Conservation (phyloP, 148 eudicot species). For the Rhododendron williamsianum region DNA sequence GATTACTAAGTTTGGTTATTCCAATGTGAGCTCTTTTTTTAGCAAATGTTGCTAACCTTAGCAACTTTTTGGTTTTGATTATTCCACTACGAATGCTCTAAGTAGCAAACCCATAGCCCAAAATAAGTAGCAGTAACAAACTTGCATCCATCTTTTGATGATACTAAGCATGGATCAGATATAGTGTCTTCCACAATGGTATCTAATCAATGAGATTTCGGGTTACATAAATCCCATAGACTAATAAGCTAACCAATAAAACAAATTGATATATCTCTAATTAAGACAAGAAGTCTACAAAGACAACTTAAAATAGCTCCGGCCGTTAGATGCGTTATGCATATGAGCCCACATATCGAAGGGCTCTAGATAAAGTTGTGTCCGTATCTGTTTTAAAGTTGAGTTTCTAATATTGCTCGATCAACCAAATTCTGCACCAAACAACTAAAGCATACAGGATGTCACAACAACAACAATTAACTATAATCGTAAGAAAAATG, state of each 20-base stretch:
- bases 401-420: too few relatives aligned
- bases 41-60: too few relatives aligned
- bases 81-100: not conserved
- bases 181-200: not conserved
- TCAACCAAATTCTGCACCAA: not conserved
- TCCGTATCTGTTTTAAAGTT: not conserved
- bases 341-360: not conserved
- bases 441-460: not conserved
- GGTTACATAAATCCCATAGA: not conserved
- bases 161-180: not conserved
- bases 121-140: not conserved
- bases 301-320: not conserved
- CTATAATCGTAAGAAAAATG: not conserved
- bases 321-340: not conserved
- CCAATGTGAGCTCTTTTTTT: too few relatives aligned
- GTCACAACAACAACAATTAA: not conserved
- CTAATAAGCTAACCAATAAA: not conserved
- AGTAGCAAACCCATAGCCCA: not conserved
- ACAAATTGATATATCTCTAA: not conserved
- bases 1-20: too few relatives aligned
- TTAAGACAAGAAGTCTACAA: not conserved
- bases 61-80: too few relatives aligned
- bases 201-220: not conserved
- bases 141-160: not conserved
- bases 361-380: not conserved